A percentile compares a stretch with the other conserved stretches of the same genome.
Conservation (phyloP, 2,329 filamentous ascomycete genomes). For the Cytospora chrysosperma region DNA sequence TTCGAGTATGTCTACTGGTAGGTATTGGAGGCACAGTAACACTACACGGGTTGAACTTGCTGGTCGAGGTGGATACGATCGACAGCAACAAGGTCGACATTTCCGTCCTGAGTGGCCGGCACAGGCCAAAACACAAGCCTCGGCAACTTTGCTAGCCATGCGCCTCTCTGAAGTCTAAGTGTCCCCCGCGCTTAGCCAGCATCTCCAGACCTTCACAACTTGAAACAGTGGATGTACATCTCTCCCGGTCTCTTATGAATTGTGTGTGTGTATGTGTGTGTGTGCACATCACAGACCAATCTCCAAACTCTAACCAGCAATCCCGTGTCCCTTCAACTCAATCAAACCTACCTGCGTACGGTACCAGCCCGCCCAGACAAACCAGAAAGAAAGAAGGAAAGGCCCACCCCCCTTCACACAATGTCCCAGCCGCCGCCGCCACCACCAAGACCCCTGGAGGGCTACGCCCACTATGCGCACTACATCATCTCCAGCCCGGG, state of each 20-base stretch:
- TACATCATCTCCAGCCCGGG: slow-evolving; percentile 72
- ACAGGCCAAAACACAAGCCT: background rate
- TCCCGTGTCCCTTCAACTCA: background rate
- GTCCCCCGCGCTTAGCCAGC: background rate
- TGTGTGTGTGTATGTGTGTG: too few relatives aligned
- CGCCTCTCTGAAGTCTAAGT: background rate
- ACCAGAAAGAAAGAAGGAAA: background rate
- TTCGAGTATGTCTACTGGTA: too few relatives aligned
- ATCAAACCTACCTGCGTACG: background rate
- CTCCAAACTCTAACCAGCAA: too few relatives aligned
- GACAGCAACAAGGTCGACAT: background rate
- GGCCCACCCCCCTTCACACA: background rate
- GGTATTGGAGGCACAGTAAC: too few relatives aligned
- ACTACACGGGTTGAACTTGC: background rate
- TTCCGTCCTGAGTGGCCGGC: background rate
- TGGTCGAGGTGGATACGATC: background rate
- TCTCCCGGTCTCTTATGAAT: background rate
- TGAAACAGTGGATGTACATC: background rate
- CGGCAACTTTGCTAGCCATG: slow-evolving; percentile 8
- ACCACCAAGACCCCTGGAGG: slow-evolving; percentile 7
- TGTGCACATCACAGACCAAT: background rate
- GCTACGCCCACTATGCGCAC: slow-evolving; percentile 56
- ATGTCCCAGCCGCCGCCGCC: too few relatives aligned
- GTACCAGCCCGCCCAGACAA: background rate
- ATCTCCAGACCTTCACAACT: background rate